Base-by-base conservation (phyloP, 495 filamentous ascomycete species). In the Xylaria longipes region DNA sequence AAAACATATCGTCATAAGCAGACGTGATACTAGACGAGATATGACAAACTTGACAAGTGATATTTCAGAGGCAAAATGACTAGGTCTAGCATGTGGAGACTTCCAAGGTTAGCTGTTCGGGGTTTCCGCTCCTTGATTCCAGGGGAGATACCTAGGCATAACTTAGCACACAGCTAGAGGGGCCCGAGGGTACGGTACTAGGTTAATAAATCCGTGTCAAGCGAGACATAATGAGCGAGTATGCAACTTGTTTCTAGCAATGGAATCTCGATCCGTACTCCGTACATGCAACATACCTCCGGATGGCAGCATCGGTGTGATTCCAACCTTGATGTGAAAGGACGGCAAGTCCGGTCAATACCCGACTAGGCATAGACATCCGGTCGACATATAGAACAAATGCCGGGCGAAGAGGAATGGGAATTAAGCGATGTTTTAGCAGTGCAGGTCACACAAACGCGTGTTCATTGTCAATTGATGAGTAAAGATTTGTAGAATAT, bases 261-360 rank as follows among this genome's bases (percentile, higher is more conserved):
- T 50, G 7, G 31, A 33, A 65, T 48, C 25, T 29, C 15, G 29
- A 65, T 65, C 27, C 27, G 45, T 27, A 22, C 11, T 65, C 27
- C 27, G 45, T 27, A 22, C 11, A n/a, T 35, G 41, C 22, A 39
- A 50, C 20, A 27, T 33, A 33, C 45, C 11, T 50, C 12, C 20
- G 29, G 63, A 27, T 27, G 35, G 37, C n/a, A 31, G 37, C 58
- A 62, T 62, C 22, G 37, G 11, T 8, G 5, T 63, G 37, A 41
- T 41, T 35, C 17, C 4, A 60, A 37, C 33, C 57, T 31, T 15
- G 31, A 14, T 29, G 52, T 15, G 31, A 11, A 54, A 27, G 50
- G 50, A 54, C 50, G 56, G 37, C 60, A 63, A 63, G 60, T 35
- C 60, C 56, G 56, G 56, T 14, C 33, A 33, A 60, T 35, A 60